Conservation (phyloP, 768 basidiomycete species). For the Kwoniella heveanensis region DNA sequence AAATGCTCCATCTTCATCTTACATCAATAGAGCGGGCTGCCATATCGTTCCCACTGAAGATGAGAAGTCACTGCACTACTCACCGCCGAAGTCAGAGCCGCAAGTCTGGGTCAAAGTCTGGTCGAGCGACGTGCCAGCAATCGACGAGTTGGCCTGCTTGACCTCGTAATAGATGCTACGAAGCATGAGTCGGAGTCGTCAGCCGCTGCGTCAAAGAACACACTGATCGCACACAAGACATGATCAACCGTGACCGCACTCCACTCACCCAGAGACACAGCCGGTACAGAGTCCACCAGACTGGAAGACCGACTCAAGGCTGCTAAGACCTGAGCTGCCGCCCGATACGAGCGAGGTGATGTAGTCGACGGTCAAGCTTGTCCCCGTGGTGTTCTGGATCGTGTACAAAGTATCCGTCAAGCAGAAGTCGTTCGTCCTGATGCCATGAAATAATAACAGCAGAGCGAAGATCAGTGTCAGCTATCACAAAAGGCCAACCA, state of each 20-base stretch:
- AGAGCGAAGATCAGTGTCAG: no score
- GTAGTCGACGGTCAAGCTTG: slow-evolving; percentile 37
- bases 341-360: slow-evolving; percentile 44
- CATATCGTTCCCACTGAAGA: no score
- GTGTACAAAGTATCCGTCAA: slow-evolving; percentile 44
- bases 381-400: slow-evolving; percentile 48
- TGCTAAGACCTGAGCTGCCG: slow-evolving; percentile 11
- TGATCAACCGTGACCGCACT: not conserved
- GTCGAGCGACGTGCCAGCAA: slow-evolving; percentile 36
- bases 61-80: slow-evolving; percentile 21
- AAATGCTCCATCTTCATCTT: no score
- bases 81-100: slow-evolving; percentile 45
- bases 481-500: no score
- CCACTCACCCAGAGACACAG: slow-evolving; percentile 50
- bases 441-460: no score
- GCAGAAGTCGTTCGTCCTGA: slow-evolving; percentile 53
- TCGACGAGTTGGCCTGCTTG: slow-evolving; percentile 36
- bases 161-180: slow-evolving; percentile 50
- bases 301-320: slow-evolving; percentile 26
- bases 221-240: no score
- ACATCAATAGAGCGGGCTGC: no score
- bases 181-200: not conserved
- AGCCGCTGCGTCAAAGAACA: not conserved
- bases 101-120: slow-evolving; percentile 41
- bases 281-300: slow-evolving; percentile 51